A percentile compares a stretch with the other conserved stretches of the same genome.
Conservation (phyloP, 495 filamentous ascomycete species). For the Penicillium angulare region DNA sequence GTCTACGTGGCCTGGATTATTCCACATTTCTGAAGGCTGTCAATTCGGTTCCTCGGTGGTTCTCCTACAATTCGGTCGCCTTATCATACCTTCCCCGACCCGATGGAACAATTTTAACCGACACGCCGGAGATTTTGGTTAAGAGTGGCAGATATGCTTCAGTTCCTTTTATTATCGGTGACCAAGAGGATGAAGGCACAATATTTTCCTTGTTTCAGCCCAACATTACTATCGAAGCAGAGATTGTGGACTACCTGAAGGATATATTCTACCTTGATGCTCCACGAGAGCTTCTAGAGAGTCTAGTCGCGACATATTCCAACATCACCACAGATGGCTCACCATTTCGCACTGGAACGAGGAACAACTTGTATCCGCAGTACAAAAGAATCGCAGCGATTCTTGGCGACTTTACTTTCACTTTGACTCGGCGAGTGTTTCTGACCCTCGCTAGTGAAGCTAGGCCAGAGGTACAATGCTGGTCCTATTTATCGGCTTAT, state of each 20-base stretch:
- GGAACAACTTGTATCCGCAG: conserved; percentile 68
- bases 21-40: conserved; percentile 59
- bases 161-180: conserved; percentile 58
- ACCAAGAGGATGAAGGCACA: conserved; percentile 62
- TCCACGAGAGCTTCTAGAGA: conserved; percentile 37
- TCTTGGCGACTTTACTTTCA: conserved; percentile 67
- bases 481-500: conserved; percentile 72
- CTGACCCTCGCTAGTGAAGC: conserved; percentile 39
- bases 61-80: conserved; percentile 62
- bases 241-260: conserved; percentile 58
- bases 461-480: conserved; percentile 56
- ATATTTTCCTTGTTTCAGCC: conserved; percentile 61
- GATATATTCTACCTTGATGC: conserved; percentile 56
- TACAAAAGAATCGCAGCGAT: conserved; percentile 78
- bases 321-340: conserved; percentile 51
- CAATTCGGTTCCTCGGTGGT: conserved; percentile 63
- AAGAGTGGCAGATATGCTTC: conserved; percentile 51
- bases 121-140: conserved; percentile 54
- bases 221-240: conserved; percentile 58
- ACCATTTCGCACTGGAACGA: conserved; percentile 61
- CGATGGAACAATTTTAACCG: conserved; percentile 55
- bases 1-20: conserved; percentile 60
- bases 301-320: conserved; percentile 57
- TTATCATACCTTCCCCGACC: conserved; percentile 66
- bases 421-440: conserved; percentile 58